These are phyloP conservation scores for Nemania sp. DNA, from an alignment of 2,329 filamentous ascomycete genomes.

Conservation along the genomic window DNA sequence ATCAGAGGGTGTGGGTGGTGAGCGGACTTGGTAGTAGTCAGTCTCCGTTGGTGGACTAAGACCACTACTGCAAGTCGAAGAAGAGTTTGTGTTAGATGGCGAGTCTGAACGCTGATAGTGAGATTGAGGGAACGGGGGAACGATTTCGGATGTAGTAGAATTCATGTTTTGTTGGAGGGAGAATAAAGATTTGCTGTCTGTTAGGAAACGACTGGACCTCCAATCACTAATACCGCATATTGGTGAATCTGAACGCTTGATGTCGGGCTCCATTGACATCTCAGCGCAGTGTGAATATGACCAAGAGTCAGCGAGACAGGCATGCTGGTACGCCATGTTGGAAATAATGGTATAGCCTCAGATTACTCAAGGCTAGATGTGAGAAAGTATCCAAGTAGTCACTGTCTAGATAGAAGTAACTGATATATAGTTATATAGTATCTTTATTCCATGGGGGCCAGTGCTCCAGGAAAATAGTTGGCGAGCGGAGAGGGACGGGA, in stretches of 20 bases:
- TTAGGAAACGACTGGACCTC: constrained; percentile 47
- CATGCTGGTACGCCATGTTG: constrained; percentile 33
- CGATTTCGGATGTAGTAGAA: constrained; percentile 36
- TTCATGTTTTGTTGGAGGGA: constrained; percentile 42
- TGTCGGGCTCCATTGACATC: constrained; percentile 46
- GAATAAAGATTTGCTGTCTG: constrained; percentile 47
- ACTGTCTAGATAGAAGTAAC: not conserved
- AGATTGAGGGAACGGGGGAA: constrained; percentile 40
- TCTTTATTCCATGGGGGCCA: constrained; percentile 8
- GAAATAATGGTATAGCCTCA: not conserved
- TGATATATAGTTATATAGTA: constrained; percentile 3
- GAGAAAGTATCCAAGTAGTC: constrained; percentile 9
- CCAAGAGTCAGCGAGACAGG: constrained; percentile 33
- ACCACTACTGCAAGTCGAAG: constrained; percentile 54
- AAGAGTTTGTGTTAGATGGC: constrained; percentile 55
- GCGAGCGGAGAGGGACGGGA: constrained; percentile 5
- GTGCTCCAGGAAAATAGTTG: constrained; percentile 5
- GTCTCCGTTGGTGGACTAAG: constrained; percentile 56
- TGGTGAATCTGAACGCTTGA: constrained; percentile 43
- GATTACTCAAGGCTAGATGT: not conserved
- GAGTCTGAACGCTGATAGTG: constrained; percentile 51
- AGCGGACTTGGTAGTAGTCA: constrained; percentile 53
- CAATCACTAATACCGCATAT: constrained; percentile 37
- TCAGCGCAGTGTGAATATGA: constrained; percentile 37
- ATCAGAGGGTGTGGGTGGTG: constrained; percentile 56